Percentiles rank a stretch among this genome's conserved stretches.
These are phyloP conservation scores for Erodium maritimum DNA, from an alignment of 345 rosid genomes.

Conservation along the genomic window DNA sequence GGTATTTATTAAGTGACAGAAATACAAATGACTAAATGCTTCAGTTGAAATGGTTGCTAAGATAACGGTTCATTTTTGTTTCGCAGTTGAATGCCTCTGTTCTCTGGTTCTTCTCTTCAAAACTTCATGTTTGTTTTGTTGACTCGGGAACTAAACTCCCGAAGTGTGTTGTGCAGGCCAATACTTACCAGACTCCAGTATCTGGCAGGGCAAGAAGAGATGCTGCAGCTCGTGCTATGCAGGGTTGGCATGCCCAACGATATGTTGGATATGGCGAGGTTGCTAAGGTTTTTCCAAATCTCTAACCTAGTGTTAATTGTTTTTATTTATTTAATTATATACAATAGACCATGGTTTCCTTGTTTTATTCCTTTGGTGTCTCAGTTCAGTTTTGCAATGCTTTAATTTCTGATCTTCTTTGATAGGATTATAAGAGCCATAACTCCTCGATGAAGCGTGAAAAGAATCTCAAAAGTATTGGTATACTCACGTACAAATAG, in stretches of 20 bases:
- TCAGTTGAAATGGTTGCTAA: too few species aligned
- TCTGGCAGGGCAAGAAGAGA: constrained; percentile 57
- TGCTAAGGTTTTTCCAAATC: constrained; percentile 1
- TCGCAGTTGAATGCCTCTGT: neutral
- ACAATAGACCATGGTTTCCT: too few species aligned
- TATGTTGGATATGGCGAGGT: constrained; percentile 49
- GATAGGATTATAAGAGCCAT: constrained; percentile 42
- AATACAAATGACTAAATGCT: too few species aligned
- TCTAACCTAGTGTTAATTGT: too few species aligned
- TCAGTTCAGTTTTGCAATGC: constrained; percentile 3
- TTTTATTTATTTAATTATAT: too few species aligned
- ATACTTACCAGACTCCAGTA: constrained; percentile 25
- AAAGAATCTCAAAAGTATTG: constrained; percentile 61
- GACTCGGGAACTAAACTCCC: neutral
- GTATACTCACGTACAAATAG: constrained; percentile 21
- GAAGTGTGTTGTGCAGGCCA: neutral
- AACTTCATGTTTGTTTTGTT: neutral
- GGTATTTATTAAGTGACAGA: too few species aligned
- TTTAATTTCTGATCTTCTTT: constrained; percentile 8
- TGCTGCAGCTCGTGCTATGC: constrained; percentile 75
- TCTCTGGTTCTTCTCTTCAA: neutral
- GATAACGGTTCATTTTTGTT: neutral
- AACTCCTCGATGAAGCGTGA: constrained; percentile 44
- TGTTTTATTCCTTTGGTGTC: neutral
- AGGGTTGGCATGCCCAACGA: constrained; percentile 60